Base-by-base conservation (phyloP, 1,284 basidiomycete species). In the Cryptococcus amylolentus region DNA sequence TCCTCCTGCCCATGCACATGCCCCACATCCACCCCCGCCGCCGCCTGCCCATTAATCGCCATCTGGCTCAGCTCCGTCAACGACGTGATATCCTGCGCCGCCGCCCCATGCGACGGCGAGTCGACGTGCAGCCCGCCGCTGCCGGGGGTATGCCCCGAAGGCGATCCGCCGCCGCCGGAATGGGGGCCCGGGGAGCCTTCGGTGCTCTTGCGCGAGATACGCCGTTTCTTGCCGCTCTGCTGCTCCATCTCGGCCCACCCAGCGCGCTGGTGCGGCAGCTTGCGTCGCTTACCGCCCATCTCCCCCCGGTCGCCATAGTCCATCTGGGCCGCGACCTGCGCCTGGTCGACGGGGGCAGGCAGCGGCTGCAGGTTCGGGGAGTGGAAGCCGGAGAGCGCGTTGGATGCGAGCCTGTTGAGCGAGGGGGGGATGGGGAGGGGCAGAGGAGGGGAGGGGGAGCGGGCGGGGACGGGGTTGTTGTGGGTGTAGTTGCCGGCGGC, bases 241-340 rank as follows among this genome's bases (percentile, higher is more conserved):
- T 55, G 54, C 45, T 68, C 67, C 67, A 75, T 71, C 56, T 75
- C 71, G 46, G 67, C 68, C 72, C 72, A 75, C 0, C 73, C 73
- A 14, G 73, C 73, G 28, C 73, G 61, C 54, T 75, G 69, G 51
- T 73, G 69, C 1, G 66, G 65, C 14, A 58, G 51, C 55, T 74
- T 74, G 56, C 69, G 67, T 23, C 73, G 60, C 60, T 73, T 73
- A 3, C 73, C 73, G 35, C 73, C 73, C 73, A 76, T 76, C 63
- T 76, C 73, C 16, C 73, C 73, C 31, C 67, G 55, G 12, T 59
- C 61, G 3, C 42, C 50, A 31, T 52, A 47, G 31, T 62, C 52
- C 14, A 47, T 31, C 5, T 42, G 23, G 12, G 52, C 26, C 3
- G 54, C 51, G 8, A 46, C 27, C 18, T 18, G 16, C 5, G 51